Base-by-base conservation (phyloP, 208 protist species). In the Acanthamoeba lenticulata region DNA sequence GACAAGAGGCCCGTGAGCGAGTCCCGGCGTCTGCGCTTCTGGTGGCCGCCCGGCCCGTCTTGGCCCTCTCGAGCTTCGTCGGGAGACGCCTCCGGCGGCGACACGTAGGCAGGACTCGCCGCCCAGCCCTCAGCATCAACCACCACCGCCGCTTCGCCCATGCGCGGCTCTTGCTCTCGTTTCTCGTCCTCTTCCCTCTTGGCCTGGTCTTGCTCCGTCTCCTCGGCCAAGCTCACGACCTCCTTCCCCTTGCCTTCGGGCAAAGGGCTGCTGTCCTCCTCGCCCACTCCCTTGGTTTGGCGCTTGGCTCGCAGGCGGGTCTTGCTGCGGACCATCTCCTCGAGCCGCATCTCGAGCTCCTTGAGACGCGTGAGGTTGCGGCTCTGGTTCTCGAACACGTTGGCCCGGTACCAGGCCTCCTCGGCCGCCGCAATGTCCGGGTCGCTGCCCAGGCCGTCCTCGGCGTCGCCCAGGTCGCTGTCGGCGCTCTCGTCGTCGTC, bases 311-410 rank as follows among this genome's bases (percentile, higher is more conserved):
- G 7, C n/a, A 67, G 57, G n/a, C n/a, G 2, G 57, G n/a, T 29
- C 57, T 67, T 67, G 57, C n/a, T 67, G n/a, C 74, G 74, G 21
- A 55, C 45, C 38, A 85, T 47, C 74, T 85, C 74, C n/a, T 85
- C 74, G 74, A 85, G 74, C 3, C 74, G 38, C 74, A 85, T 85
- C 27, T 85, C 74, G 4, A 85, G 74, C 74, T 85, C 74, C 74
- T 85, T 85, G 45, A 85, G 38, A 4, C 74, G 74, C 5, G 17
- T 85, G 44, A 85, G 74, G 34, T 85, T 85, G 0, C 74, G 9
- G 19, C 27, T 85, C 44, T 85, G 74, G 15, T 55, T 85, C 74
- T 85, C 74, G 45, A 85, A 85, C 21, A 85, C 7, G 74, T 57
- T n/a, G 9, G 38, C 9, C 3, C 74, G 74, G 21, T 85, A 55